A percentile compares a stretch with the other conserved stretches of the same genome.
These are phyloP conservation scores for Exophiala phaeomuriformis DNA, from an alignment of 2,329 filamentous ascomycete genomes.

Conservation along the genomic window DNA sequence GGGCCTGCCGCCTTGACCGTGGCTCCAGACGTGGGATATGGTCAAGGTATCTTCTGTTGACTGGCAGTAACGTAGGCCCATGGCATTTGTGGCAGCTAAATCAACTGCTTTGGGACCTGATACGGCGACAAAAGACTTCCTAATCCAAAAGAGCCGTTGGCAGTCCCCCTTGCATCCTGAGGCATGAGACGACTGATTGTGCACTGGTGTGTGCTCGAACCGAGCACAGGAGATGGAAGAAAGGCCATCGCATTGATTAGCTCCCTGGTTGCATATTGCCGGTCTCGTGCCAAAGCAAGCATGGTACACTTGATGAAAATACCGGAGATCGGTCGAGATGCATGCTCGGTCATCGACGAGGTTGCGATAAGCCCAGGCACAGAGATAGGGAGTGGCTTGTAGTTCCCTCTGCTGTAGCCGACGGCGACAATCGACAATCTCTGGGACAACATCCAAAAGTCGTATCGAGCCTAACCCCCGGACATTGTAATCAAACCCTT, in stretches of 20 bases:
- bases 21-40: slow-evolving; percentile 12
- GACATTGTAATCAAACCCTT: slow-evolving; percentile 54
- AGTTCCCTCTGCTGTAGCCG: slow-evolving; percentile 1
- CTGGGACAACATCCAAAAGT: slow-evolving; percentile 1
- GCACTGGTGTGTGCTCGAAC: slow-evolving; percentile 2
- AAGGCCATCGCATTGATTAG: not conserved
- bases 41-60: slow-evolving; percentile 2
- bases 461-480: not conserved
- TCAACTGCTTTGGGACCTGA: slow-evolving; percentile 1
- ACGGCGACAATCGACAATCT: slow-evolving; percentile 7
- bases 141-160: slow-evolving; percentile 2
- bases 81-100: not conserved
- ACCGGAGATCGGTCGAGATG: slow-evolving; percentile 5
- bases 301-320: not conserved
- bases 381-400: slow-evolving; percentile 6
- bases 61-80: slow-evolving; percentile 1
- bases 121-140: not conserved
- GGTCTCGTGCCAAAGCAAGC: slow-evolving; percentile 1
- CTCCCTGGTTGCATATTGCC: not conserved
- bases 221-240: not conserved
- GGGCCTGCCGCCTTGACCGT: slow-evolving; percentile 12
- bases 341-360: slow-evolving; percentile 9
- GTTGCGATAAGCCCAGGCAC: slow-evolving; percentile 10
- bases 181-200: slow-evolving; percentile 1
- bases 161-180: not conserved